Percentiles rank a stretch among this genome's conserved stretches.
phyloP scores from a whole-genome alignment of 2,329 filamentous ascomycete species.

The Chaetothyriales sp. region DNA sequence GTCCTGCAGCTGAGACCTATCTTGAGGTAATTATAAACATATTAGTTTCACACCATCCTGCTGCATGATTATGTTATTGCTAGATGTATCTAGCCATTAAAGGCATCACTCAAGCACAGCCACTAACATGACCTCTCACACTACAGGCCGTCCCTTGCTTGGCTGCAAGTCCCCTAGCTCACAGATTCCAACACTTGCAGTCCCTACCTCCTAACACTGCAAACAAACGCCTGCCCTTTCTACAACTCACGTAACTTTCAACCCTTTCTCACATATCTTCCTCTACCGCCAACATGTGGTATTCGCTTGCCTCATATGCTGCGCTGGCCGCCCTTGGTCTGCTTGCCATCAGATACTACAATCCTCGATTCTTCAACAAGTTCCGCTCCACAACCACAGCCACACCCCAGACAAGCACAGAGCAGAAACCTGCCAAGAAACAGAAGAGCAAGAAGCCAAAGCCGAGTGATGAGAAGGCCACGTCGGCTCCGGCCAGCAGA shows the following conservation, averaged over 20 bases:
- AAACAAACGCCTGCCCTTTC: background rate
- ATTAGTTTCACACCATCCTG: background rate
- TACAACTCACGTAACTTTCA: background rate
- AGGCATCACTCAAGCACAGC: background rate
- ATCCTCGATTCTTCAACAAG: constrained; percentile 10
- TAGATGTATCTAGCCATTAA: background rate
- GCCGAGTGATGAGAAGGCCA: background rate
- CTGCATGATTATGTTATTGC: background rate
- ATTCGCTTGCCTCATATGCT: constrained; percentile 8
- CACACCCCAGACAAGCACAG: background rate
- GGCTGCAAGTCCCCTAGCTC: constrained; percentile 1
- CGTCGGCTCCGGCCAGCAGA: constrained; percentile 9
- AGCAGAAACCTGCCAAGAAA: background rate
- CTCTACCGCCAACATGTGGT: constrained; percentile 9
- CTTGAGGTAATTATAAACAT: background rate
- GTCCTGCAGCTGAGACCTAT: too few relatives aligned
- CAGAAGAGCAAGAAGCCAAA: background rate
- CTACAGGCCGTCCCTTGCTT: constrained; percentile 8
- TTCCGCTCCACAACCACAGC: constrained; percentile 1
- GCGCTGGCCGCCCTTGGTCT: constrained; percentile 8
- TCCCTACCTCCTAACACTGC: background rate
- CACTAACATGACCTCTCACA: background rate
- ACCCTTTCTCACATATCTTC: background rate
- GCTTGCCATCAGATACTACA: constrained; percentile 12
- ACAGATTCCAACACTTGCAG: background rate